phyloP scores from a whole-genome alignment of 768 basidiomycete genomes.

The Suillus placidus region DNA sequence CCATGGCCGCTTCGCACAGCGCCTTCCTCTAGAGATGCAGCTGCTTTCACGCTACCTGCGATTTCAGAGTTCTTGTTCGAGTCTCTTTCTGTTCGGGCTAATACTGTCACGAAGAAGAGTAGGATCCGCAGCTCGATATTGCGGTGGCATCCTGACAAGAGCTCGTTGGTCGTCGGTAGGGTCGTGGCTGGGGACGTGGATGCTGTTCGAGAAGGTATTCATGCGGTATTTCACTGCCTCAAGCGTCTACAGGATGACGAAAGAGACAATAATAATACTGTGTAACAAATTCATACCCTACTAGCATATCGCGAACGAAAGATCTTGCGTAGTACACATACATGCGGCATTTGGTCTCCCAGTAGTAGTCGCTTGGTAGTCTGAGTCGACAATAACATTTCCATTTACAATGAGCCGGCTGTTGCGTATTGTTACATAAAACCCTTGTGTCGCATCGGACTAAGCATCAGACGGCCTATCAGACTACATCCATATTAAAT shows the following conservation, averaged over 20 bases:
- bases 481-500: not conserved
- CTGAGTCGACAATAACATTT: not conserved
- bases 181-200: constrained; percentile 48
- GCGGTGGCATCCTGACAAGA: constrained; percentile 73
- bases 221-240: constrained; percentile 42
- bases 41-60: constrained; percentile 39
- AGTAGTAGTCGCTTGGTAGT: not conserved
- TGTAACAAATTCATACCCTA: not conserved
- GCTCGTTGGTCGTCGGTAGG: constrained; percentile 45
- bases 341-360: not conserved
- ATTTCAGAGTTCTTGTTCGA: constrained; percentile 57
- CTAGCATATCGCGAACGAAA: not conserved
- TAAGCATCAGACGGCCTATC: not conserved
- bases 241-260: constrained; percentile 38
- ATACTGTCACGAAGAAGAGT: constrained; percentile 48
- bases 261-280: constrained; percentile 13
- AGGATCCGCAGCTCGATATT: constrained; percentile 61
- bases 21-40: constrained; percentile 23
- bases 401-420: not conserved
- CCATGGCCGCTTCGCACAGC: constrained; percentile 58
- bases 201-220: constrained; percentile 49
- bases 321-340: not conserved
- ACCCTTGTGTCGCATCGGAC: not conserved
- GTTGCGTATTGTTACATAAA: not conserved
- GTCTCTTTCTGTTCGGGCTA: constrained; percentile 44